These are phyloP conservation scores for Scedosporium aurantiacum DNA, from an alignment of 2,329 filamentous ascomycete genomes.

Conservation along the genomic window DNA sequence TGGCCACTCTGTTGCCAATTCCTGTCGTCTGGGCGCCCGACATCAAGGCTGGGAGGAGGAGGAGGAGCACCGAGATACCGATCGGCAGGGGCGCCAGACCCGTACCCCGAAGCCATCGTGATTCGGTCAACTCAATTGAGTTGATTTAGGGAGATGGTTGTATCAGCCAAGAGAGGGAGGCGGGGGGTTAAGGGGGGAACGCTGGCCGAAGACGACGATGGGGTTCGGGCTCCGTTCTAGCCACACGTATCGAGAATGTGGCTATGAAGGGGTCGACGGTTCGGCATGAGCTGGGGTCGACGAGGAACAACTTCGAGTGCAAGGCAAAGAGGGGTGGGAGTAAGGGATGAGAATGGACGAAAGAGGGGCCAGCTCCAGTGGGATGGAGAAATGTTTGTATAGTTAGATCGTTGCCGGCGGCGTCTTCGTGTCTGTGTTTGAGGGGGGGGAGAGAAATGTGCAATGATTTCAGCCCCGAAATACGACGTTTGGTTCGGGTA, in stretches of 20 bases:
- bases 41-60: constrained; percentile 17
- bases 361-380: not conserved
- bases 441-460: not conserved
- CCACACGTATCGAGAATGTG: not conserved
- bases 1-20: constrained; percentile 26
- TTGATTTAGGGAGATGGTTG: not conserved
- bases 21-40: constrained; percentile 20
- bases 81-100: constrained; percentile 28
- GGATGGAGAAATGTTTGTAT: not conserved
- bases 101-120: constrained; percentile 36
- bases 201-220: not conserved
- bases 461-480: not conserved
- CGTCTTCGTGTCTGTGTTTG: too few species aligned
- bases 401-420: not conserved
- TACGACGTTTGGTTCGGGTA: not conserved
- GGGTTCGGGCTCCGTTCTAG: not conserved
- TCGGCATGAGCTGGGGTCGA: constrained; percentile 4
- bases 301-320: not conserved
- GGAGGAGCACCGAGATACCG: constrained; percentile 20
- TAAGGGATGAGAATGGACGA: not conserved
- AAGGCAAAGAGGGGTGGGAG: not conserved
- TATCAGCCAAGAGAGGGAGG: not conserved
- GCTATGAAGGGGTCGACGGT: not conserved
- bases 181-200: not conserved
- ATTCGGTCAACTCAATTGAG: constrained; percentile 3